Evolutionary conservation across 2,329 filamentous ascomycete species (phyloP), one percentile per base, ranked within the genome.

Genomic region (Xylaria digitata): DNA sequence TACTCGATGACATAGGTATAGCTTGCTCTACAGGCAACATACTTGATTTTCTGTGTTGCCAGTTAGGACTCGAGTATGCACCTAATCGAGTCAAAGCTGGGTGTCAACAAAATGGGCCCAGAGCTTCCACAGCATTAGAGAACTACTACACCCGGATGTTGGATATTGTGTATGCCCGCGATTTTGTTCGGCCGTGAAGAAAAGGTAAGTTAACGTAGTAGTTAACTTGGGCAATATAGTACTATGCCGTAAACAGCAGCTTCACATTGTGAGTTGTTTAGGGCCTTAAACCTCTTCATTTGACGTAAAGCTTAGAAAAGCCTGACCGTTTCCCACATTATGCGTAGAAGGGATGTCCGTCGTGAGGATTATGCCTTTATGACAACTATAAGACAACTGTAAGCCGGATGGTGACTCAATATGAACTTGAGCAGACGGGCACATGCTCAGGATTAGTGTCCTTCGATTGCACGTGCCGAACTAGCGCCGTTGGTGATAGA

Each of bases 21-120:
- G 26, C 55, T 60, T 60, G 63, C 63, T 43, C 59, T 50, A 26
- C 63, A 69, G 61, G 60, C 46, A 54, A 32, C 23, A 32, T 55
- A 6, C 42, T 34, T 13, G 48, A 40, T 15, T 45, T 21, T 17
- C n/a, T 37, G 23, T 26, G 19, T 52, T 50, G 55, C 30, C 30
- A 19, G 26, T 15, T 5, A 46, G 46, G n/a, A 48, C 49, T 30
- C n/a, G 9, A 49, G 43, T 23, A 54, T 13, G 30, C 13, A 52
- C 21, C 37, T 23, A 6, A 53, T 49, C 2, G 32, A 23, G 34
- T 42, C 53, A 49, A 43, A 59, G 48, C 45, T 43, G 15, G 19
- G 53, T n/a, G 30, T 58, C 48, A 26, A 48, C 11, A 32, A 37
- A 32, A 37, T 26, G 23, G 26, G 13, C 34, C 26, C 48, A 46